Base-by-base conservation (phyloP, 78 protist species). In the Dictyostelium citrinum region DNA sequence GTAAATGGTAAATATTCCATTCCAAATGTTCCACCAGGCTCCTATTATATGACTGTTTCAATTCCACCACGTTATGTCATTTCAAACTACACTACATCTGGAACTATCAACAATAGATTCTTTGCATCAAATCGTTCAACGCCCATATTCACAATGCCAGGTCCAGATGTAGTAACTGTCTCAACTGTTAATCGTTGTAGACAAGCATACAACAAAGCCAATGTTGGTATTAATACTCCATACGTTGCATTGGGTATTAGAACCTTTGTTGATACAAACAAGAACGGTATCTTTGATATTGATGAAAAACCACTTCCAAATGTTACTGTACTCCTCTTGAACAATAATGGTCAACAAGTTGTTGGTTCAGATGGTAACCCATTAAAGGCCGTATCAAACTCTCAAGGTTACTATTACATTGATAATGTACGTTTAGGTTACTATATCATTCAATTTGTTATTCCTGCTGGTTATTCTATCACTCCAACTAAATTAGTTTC, bases 151-250 rank as follows among this genome's bases (percentile, higher is more conserved):
- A 29, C 77, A 7, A 22, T 67, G 46, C 82, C 83, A 51, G 31
- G 22, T 39, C 4, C 49, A 10, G 46, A 16, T 10, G 83, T 60
- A 33, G 22, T 41, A 4, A 51, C 51, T 4, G 27, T 20, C 11
- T 24, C 83, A 6, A 17, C 33, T 27, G 64, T 12, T 35, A 31
- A 75, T 35, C 43, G 67, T 24, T 84, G 91, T 41, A 35, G 17
- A 31, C 49, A 46, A 61, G 24, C 67, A 4, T 74, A 78, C 46
- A 37, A 27, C 5, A 45, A 90, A 6, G 39, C 27, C 3, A 82
- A 77, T 46, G 35, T 64, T 61, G 94, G 94, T 58, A 16, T 90
- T 3, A 78, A 49, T 6, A 55, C 90, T 6, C 88, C 90, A 74
- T 22, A 11, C 20, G 78, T 90, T 2, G 90, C 94, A 22, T 39